A percentile compares a stretch with the other conserved stretches of the same genome.
Conservation (phyloP, 495 filamentous ascomycete genomes). For the Talaromyces liani region DNA sequence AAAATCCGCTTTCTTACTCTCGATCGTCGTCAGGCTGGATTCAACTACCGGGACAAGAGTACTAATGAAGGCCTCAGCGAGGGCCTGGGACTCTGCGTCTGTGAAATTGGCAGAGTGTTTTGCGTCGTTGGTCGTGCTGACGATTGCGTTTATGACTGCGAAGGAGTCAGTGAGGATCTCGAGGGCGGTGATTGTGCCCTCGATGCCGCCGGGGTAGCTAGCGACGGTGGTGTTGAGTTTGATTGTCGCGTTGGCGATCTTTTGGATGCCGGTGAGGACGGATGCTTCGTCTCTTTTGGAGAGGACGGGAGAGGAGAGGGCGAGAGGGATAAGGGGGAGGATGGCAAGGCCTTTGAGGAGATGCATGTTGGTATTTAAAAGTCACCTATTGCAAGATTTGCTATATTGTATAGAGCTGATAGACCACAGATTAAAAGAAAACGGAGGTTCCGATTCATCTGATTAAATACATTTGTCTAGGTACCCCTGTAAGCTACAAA, state of each 20-base stretch:
- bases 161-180: constrained; percentile 15
- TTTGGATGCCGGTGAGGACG: constrained; percentile 14
- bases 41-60: constrained; percentile 15
- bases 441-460: not conserved
- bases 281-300: constrained; percentile 15
- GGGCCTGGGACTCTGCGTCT: constrained; percentile 11
- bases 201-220: constrained; percentile 15
- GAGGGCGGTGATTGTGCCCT: constrained; percentile 13
- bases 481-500: not conserved
- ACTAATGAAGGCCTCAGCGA: constrained; percentile 13
- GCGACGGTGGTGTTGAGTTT: constrained; percentile 18
- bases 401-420: not conserved
- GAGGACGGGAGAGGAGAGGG: constrained; percentile 8
- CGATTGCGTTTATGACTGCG: constrained; percentile 8
- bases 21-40: constrained; percentile 16
- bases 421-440: not conserved
- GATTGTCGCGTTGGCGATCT: constrained; percentile 11
- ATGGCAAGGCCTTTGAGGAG: not conserved
- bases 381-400: not conserved
- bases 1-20: constrained; percentile 15
- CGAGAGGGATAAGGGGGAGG: constrained; percentile 8
- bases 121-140: constrained; percentile 4
- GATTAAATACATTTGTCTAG: not conserved
- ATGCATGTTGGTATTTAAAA: not conserved
- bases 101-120: constrained; percentile 16